These are phyloP conservation scores for Clarireedia monteithiana DNA, from an alignment of 2,329 filamentous ascomycete genomes.

Conservation along the genomic window DNA sequence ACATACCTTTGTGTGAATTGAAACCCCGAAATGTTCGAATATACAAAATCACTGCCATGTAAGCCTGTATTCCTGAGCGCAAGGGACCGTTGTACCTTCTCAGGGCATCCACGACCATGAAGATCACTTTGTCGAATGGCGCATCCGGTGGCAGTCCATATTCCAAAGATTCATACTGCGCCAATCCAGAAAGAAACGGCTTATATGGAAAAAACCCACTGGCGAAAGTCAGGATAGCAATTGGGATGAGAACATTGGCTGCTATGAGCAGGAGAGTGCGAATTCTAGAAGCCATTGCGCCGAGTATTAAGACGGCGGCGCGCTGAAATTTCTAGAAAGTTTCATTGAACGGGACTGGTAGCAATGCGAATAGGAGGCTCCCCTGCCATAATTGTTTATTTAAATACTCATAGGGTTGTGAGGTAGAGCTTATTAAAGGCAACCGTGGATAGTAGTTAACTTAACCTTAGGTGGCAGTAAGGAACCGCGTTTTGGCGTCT, in stretches of 20 bases:
- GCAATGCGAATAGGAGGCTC: background rate
- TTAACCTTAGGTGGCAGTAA: slow-evolving; percentile 3
- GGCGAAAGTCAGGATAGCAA: slow-evolving; percentile 71
- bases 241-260: slow-evolving; percentile 71
- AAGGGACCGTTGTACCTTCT: slow-evolving; percentile 54
- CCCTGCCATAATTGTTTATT: background rate
- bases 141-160: slow-evolving; percentile 52
- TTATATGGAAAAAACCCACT: slow-evolving; percentile 97
- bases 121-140: slow-evolving; percentile 82
- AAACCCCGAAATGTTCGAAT: slow-evolving; percentile 72
- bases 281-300: slow-evolving; percentile 21
- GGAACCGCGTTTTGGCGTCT: slow-evolving; percentile 5
- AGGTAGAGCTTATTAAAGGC: too few species aligned
- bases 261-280: slow-evolving; percentile 40
- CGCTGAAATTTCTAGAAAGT: too few species aligned
- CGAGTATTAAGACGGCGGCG: background rate
- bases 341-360: background rate
- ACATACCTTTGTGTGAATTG: slow-evolving; percentile 75
- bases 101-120: slow-evolving; percentile 96
- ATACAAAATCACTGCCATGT: slow-evolving; percentile 78
- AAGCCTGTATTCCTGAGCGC: slow-evolving; percentile 12
- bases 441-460: too few species aligned
- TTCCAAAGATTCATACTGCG: slow-evolving; percentile 52
- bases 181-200: slow-evolving; percentile 79
- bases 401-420: background rate